Conservation (phyloP, 192 early-diverging fungal species). For the Neocallimastix lanati region DNA sequence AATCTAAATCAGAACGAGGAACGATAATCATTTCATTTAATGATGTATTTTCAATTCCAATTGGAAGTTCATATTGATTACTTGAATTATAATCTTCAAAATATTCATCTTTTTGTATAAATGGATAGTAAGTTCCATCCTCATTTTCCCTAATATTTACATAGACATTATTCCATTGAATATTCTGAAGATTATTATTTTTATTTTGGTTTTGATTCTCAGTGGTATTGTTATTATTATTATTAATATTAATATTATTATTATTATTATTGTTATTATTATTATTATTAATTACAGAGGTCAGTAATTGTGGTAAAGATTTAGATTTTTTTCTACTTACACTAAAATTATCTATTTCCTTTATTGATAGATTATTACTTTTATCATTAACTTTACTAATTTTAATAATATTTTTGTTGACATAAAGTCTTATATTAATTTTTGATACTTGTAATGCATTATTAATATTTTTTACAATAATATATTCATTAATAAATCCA, state of each 20-base stretch:
- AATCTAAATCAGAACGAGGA: too few species aligned
- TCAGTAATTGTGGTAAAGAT: not conserved
- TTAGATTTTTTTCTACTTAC: not conserved
- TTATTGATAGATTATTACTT: not conserved
- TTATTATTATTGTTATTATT: too few species aligned
- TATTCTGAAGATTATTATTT: not conserved
- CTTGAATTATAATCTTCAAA: not conserved
- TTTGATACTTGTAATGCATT: slow-evolving; percentile 39
- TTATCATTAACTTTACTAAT: not conserved
- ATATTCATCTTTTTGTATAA: not conserved
- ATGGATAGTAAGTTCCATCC: not conserved
- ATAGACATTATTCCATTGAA: not conserved
- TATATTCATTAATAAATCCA: slow-evolving; percentile 38
- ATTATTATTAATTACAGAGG: too few species aligned
- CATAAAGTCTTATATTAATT: slow-evolving; percentile 51
- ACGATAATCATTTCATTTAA: not conserved
- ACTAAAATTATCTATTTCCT: not conserved
- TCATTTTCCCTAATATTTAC: not conserved
- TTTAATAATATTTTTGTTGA: slow-evolving; percentile 17
- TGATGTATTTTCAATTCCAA: not conserved
- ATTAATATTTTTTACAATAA: slow-evolving; percentile 51
- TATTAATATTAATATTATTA: too few species aligned
- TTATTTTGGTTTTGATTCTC: too few species aligned
- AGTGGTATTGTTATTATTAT: too few species aligned
- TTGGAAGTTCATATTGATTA: not conserved